Evolutionary conservation across 768 basidiomycete genomes (phyloP).

Genomic region (Sarcomyxa edulis): DNA sequence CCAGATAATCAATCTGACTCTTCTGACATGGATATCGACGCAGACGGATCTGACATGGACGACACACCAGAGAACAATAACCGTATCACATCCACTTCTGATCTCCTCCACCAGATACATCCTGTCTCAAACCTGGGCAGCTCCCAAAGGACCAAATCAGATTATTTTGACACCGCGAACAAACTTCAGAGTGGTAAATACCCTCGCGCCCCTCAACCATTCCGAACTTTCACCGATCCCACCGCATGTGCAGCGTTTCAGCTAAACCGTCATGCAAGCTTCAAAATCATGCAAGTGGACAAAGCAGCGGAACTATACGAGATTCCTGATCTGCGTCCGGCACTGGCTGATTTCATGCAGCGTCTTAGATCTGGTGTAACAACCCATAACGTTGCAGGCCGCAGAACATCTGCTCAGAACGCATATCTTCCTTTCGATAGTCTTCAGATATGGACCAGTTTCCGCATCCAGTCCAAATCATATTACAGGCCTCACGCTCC

Average conservation of each 20-base stretch:
- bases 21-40: too few species aligned
- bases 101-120: not conserved
- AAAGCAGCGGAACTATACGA: constrained; percentile 13
- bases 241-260: constrained; percentile 15
- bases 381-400: constrained; percentile 5
- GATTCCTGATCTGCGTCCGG: constrained; percentile 20
- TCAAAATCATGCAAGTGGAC: constrained; percentile 14
- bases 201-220: constrained; percentile 7
- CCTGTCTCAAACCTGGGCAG: not conserved
- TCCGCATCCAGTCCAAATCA: constrained; percentile 17
- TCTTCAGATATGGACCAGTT: constrained; percentile 20
- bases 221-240: constrained; percentile 8
- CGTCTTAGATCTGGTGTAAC: not conserved
- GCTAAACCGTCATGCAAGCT: constrained; percentile 15
- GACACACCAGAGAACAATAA: too few species aligned
- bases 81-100: not conserved
- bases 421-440: constrained; percentile 13
- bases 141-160: not conserved
- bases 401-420: not conserved
- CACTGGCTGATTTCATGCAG: constrained; percentile 16
- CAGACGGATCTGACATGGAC: too few species aligned
- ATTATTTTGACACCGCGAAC: constrained; percentile 7
- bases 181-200: not conserved
- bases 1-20: not conserved
- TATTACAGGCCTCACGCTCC: constrained; percentile 15